Evolutionary conservation across 345 rosid species (phyloP), one percentile per base, ranked within the genome.

Genomic region (Gossypium sturtianum): DNA sequence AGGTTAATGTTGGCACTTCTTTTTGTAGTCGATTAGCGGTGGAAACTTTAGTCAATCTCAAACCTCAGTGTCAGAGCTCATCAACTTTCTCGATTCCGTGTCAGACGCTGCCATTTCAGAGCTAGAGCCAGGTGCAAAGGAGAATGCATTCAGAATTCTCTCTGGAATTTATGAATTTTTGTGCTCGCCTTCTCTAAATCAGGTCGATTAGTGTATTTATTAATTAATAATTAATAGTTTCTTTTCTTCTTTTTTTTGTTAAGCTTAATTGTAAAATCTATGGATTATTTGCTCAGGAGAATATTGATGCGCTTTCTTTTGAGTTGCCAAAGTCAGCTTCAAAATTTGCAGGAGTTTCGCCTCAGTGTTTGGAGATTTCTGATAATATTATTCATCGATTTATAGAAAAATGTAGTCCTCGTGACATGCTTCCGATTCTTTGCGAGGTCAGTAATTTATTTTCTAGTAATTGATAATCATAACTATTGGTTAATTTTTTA

Each of bases 401-500:
- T 69, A 79, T 85, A 74, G 83, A 70, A 77, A 80, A 47, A 49
- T 88, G 97, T 74, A 89, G 78, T 81, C 98, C 98, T 0, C 86
- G 95, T 29, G 98, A 94, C 79, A 89, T 94, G 98, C 86, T 87
- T 82, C 71, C 91, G 41, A 74, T 94, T 87, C 87, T 94, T 72
- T 94, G 95, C 41, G 98, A 87, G 97, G 98, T 92, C 75, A 17
- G 68, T 54, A 2, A 60, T 12, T 9, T 13, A 22, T 57, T 63
- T n/a, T 63, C 2, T 56, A 2, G 45, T 59, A 17, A 27, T 56
- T 76, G 49, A 11, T 12, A 64, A 34, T 62, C 11, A 48, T 52
- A 49, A 65, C 22, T 15, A 53, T n/a, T 19, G 19, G 20, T 48
- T 69, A 51, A 51, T 51, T 19, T 54, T 74, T 57, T 43, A 34